Base-by-base conservation (phyloP, 164 flowering plant species). In the Cinnamomum micranthum region DNA sequence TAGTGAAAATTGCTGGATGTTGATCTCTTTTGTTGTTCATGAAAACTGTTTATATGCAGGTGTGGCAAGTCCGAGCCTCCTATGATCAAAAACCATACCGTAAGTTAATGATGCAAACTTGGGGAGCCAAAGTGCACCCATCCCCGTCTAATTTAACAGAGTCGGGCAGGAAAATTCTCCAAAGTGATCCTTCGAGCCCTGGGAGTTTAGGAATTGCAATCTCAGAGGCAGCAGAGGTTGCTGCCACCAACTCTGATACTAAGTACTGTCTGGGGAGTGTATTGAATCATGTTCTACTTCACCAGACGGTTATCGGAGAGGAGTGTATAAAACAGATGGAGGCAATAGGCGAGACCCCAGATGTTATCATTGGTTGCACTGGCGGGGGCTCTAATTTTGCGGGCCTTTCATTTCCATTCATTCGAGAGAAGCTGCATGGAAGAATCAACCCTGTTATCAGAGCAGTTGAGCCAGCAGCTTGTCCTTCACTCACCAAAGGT, bases 11-110 rank as follows among this genome's bases (percentile, higher is more conserved):
- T 28, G 28, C n/a, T 28, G 19, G 10, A 13, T 67, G n/a, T 66
- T 28, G 11, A 28, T 17, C n/a, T 31, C 22, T 67, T 31, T 66
- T 25, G 41, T 28, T 31, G 17, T 67, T 19, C 17, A 11, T 65
- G 28, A 65, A 65, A 10, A 31, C 58, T 69, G 13, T 79, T 68
- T 73, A 7, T 73, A 11, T 70, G 60, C 63, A 95, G 99, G 99
- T 95, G 31, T 93, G 99, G 99, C 99, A 95, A 85, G 99, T 95
- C 28, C 94, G 98, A 25, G 97, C 97, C 19, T 95, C 98, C 15
- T 95, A 86, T 79, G 97, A 95, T 81, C 90, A 86, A 75, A 95
- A 95, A 78, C 99, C 99, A 58, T 95, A 95, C 71, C 87, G 99
- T 7, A 87, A 86, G 76, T 66, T 95, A 74, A 95, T 95, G 99